A percentile compares a stretch with the other conserved stretches of the same genome.
Evolutionary conservation across 2,329 filamentous ascomycete genomes (phyloP).

Genomic region (Colletotrichum destructivum): DNA sequence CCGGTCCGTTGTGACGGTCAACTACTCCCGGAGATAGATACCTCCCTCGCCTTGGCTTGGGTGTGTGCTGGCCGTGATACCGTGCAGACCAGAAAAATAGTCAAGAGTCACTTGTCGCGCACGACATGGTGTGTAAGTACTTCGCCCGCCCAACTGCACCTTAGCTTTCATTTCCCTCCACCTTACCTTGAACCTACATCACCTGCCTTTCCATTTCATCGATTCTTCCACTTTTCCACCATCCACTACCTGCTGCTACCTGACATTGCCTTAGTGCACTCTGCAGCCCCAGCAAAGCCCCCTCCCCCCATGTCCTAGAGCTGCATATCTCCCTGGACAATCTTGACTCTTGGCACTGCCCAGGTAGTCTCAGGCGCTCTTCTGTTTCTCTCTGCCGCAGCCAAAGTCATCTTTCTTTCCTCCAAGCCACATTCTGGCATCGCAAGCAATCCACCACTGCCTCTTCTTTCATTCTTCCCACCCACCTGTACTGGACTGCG

Average conservation of each 20-base stretch:
- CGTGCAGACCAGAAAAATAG: neutral
- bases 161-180: slow-evolving; percentile 1
- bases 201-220: neutral
- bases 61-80: neutral
- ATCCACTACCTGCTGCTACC: slow-evolving; percentile 12
- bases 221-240: slow-evolving; percentile 27
- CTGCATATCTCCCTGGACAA: slow-evolving; percentile 28
- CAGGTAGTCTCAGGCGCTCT: slow-evolving; percentile 11
- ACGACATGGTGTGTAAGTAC: slow-evolving; percentile 43
- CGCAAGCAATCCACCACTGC: slow-evolving; percentile 24
- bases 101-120: neutral
- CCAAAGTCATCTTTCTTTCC: slow-evolving; percentile 24
- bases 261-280: slow-evolving; percentile 13
- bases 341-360: slow-evolving; percentile 28
- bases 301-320: slow-evolving; percentile 23
- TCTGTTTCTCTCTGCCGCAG: slow-evolving; percentile 1
- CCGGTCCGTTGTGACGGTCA: slow-evolving; percentile 25
- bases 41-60: neutral
- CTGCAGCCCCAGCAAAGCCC: slow-evolving; percentile 30
- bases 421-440: slow-evolving; percentile 37
- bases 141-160: neutral
- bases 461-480: slow-evolving; percentile 29
- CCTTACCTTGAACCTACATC: slow-evolving; percentile 15
- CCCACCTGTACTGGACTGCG: slow-evolving; percentile 8
- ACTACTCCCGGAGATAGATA: slow-evolving; percentile 4